Conservation (phyloP, 768 basidiomycete species). For the Auriscalpium orientale region DNA sequence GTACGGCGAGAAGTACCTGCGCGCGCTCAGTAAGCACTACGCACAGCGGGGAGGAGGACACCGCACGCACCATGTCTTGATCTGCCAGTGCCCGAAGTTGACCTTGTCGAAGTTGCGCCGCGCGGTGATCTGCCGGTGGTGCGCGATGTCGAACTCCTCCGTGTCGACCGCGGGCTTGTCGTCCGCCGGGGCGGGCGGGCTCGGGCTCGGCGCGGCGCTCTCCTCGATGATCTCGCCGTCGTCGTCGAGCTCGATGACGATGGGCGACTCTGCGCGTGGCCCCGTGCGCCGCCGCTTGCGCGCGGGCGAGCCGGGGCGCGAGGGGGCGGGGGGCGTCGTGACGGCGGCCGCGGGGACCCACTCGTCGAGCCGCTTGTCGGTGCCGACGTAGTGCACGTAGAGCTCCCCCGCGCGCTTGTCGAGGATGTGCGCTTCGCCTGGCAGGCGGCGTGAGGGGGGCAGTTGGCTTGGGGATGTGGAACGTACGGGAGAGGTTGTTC, state of each 20-base stretch:
- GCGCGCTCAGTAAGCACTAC: no score
- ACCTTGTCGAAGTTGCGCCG: slow-evolving; percentile 84
- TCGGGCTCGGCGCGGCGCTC: slow-evolving; percentile 7
- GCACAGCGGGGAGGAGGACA: slow-evolving; percentile 1
- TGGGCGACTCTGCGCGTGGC: slow-evolving; percentile 1
- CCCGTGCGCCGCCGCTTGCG: slow-evolving; percentile 16
- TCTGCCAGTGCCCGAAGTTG: slow-evolving; percentile 77
- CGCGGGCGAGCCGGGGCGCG: slow-evolving; percentile 19
- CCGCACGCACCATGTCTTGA: slow-evolving; percentile 74
- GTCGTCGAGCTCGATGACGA: background rate
- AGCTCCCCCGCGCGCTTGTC: slow-evolving; percentile 42
- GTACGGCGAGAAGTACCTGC: slow-evolving; percentile 92
- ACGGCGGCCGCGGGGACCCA: slow-evolving; percentile 51
- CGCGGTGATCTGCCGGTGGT: slow-evolving; percentile 57
- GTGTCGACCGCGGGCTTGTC: slow-evolving; percentile 39
- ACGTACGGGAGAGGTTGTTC: slow-evolving; percentile 31
- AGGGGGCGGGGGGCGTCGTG: slow-evolving; percentile 18
- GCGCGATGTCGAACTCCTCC: slow-evolving; percentile 63
- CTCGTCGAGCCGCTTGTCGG: slow-evolving; percentile 69
- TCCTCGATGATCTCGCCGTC: slow-evolving; percentile 5
- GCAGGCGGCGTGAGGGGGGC: slow-evolving; percentile 1
- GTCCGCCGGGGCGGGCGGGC: slow-evolving; percentile 1
- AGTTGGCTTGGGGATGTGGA: background rate
- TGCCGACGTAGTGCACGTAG: slow-evolving; percentile 66
- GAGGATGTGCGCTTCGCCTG: slow-evolving; percentile 46